Evolutionary conservation across 2,329 filamentous ascomycete genomes (phyloP).

Genomic region (Penicillium corylophilum): DNA sequence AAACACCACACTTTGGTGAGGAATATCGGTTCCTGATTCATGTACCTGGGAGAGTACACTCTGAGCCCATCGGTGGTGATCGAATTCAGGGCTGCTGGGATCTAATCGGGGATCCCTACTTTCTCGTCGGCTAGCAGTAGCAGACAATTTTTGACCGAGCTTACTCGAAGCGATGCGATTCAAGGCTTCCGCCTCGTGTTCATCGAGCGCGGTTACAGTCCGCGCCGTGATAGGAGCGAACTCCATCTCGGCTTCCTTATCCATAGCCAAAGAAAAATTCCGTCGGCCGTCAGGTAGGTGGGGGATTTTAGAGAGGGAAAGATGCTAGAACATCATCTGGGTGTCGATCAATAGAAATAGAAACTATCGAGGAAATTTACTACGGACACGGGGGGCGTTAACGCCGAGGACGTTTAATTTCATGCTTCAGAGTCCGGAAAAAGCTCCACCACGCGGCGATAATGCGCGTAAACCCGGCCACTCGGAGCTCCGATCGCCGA

Average conservation of each 20-base stretch:
- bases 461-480: background rate
- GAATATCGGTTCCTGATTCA: constrained; percentile 22
- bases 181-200: constrained; percentile 16
- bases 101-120: constrained; percentile 22
- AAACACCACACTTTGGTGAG: constrained; percentile 27
- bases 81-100: constrained; percentile 23
- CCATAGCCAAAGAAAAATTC: constrained; percentile 4
- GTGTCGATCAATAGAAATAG: background rate
- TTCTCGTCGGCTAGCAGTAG: constrained; percentile 10
- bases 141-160: constrained; percentile 21
- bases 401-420: background rate
- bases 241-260: constrained; percentile 13
- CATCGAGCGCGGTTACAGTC: constrained; percentile 11
- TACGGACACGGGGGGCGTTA: background rate
- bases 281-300: background rate
- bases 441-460: background rate
- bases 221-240: constrained; percentile 18
- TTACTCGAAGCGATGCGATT: constrained; percentile 25
- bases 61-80: constrained; percentile 28
- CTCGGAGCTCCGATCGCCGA: background rate
- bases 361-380: background rate
- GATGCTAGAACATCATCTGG: background rate
- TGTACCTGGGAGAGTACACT: constrained; percentile 18
- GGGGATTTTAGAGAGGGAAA: background rate
- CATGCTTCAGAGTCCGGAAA: background rate